Conservation (phyloP, 2,329 filamentous ascomycete genomes). For the Ustulina deusta region DNA sequence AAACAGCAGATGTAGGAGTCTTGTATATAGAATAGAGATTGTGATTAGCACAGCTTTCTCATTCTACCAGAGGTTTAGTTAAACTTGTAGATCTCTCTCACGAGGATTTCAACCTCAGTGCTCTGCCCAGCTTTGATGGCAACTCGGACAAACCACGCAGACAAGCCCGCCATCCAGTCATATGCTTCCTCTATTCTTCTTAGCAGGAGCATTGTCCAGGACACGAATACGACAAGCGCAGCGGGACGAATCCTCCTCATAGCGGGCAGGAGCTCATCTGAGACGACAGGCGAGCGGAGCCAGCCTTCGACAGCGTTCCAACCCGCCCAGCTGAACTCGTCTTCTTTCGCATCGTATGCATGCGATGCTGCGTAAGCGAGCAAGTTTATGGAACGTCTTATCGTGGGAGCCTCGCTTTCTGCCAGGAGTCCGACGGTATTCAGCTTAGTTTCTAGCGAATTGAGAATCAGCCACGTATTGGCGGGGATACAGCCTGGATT, state of each 20-base stretch:
- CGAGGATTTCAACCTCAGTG: constrained; percentile 9
- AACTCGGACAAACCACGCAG: constrained; percentile 32
- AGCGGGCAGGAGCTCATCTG: constrained; percentile 27
- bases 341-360: constrained; percentile 23
- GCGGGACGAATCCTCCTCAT: constrained; percentile 25
- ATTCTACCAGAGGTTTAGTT: constrained; percentile 8
- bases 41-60: too few species aligned
- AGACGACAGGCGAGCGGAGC: constrained; percentile 25
- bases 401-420: constrained; percentile 19
- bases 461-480: constrained; percentile 17
- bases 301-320: constrained; percentile 35
- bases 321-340: constrained; percentile 15
- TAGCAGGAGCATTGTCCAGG: constrained; percentile 27
- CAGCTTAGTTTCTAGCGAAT: constrained; percentile 22
- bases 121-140: constrained; percentile 18
- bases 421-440: constrained; percentile 15
- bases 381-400: constrained; percentile 20
- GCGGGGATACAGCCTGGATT: constrained; percentile 18
- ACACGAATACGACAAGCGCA: constrained; percentile 32
- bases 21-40: too few species aligned
- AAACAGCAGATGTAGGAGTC: too few species aligned
- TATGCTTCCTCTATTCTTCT: constrained; percentile 26
- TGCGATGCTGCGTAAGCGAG: constrained; percentile 19
- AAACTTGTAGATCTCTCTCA: constrained; percentile 18
- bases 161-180: constrained; percentile 31